Base-by-base conservation (phyloP, 1,284 basidiomycete genomes). In the Ceratobasidium theobromae region DNA sequence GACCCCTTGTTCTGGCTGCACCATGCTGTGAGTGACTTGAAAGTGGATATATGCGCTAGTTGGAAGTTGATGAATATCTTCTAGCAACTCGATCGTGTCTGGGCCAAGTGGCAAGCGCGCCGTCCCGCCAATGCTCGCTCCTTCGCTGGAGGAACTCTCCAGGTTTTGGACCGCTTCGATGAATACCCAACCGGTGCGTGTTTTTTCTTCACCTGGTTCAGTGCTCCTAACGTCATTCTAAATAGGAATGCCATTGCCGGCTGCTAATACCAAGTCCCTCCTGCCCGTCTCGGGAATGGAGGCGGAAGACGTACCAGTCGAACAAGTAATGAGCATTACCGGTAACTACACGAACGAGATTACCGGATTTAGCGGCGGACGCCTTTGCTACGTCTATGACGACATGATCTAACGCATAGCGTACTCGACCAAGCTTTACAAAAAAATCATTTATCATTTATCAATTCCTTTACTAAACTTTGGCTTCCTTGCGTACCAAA, bases 31-130 rank as follows among this genome's bases (percentile, higher is more conserved):
- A n/a, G 25, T 21, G n/a, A n/a, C n/a, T n/a, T n/a, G n/a, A n/a
- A n/a, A n/a, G n/a, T n/a, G n/a, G n/a, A n/a, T n/a, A n/a, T n/a
- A n/a, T n/a, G n/a, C n/a, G n/a, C n/a, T n/a, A n/a, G n/a, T n/a
- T n/a, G n/a, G n/a, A n/a, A n/a, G n/a, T n/a, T n/a, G n/a, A n/a
- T n/a, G n/a, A n/a, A n/a, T n/a, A n/a, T n/a, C n/a, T n/a, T n/a
- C 14, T 28, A 51, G 21, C 52, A 65, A 62, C 62, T 66, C 30
- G 65, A 66, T 43, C 65, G 62, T n/a, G 25, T 43, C 5, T 66
- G 65, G 65, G 65, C 65, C 12, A 21, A n/a, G 4, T 66, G 62
- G 62, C 65, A 66, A 51, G 65, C 60, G 4, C 57, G 23, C 27
- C 27, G 33, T 53, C 65, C 65, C 23, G 49, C 40, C 16, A 66